phyloP scores from a whole-genome alignment of 2,329 filamentous ascomycete genomes.

The Fusarium tuaranense region DNA sequence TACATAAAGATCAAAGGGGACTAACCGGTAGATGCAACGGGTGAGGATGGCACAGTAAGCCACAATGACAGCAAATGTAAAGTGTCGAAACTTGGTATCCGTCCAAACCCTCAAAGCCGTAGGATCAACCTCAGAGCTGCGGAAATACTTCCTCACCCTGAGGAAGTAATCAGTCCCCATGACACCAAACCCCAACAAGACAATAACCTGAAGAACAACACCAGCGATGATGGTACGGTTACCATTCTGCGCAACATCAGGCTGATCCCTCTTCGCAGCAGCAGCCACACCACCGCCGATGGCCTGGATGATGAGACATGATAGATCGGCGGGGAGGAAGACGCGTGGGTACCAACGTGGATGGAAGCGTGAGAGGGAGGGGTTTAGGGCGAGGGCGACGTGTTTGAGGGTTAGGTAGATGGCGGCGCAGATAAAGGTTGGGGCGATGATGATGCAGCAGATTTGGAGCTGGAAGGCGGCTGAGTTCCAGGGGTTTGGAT shows the following conservation, averaged over 20 bases:
- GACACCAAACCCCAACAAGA: conserved; percentile 59
- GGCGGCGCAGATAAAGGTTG: conserved; percentile 70
- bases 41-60: conserved; percentile 61
- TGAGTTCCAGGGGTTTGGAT: conserved; percentile 66
- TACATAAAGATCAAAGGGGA: conserved; percentile 3
- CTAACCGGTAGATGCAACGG: conserved; percentile 67
- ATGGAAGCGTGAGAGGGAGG: conserved; percentile 62
- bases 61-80: conserved; percentile 56
- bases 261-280: conserved; percentile 55
- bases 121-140: conserved; percentile 43
- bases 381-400: conserved; percentile 62
- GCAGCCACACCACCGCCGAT: conserved; percentile 68
- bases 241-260: conserved; percentile 55
- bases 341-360: conserved; percentile 66
- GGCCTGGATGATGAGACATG: conserved; percentile 69
- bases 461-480: conserved; percentile 69
- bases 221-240: conserved; percentile 67
- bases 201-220: conserved; percentile 65
- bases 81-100: conserved; percentile 56
- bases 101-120: conserved; percentile 55
- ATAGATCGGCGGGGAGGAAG: conserved; percentile 70
- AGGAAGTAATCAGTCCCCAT: conserved; percentile 59
- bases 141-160: conserved; percentile 55
- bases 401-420: conserved; percentile 75
- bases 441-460: conserved; percentile 68